Percentiles rank a stretch among this genome's conserved stretches.
phyloP scores from a whole-genome alignment of 2,329 filamentous ascomycete genomes.

The Penicillium sp. region DNA sequence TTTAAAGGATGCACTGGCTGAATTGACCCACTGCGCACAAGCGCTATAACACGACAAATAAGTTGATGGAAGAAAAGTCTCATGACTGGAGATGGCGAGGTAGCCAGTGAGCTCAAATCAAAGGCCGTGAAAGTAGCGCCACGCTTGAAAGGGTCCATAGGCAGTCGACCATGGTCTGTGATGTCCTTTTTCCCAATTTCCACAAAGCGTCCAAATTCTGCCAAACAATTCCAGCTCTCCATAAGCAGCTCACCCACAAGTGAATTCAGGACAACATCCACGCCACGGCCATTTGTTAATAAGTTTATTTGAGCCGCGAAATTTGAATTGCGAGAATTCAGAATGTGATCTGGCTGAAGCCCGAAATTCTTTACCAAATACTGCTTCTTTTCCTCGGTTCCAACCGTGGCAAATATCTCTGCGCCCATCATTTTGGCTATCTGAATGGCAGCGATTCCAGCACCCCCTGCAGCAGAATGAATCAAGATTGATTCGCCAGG shows the following conservation, averaged over 20 bases:
- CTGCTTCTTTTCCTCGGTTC: not conserved
- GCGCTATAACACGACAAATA: no score
- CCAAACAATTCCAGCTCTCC: not conserved
- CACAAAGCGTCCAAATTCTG: not conserved
- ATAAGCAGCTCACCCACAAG: not conserved
- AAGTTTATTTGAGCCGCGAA: not conserved
- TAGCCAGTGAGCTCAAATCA: not conserved
- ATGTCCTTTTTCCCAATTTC: not conserved
- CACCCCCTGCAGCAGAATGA: not conserved
- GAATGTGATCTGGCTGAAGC: not conserved
- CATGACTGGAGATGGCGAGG: no score
- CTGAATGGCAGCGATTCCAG: not conserved
- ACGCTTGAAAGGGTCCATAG: not conserved
- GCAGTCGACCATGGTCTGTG: not conserved
- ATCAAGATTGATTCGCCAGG: not conserved
- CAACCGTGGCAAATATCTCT: not conserved
- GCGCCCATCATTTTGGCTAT: not conserved
- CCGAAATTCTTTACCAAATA: not conserved
- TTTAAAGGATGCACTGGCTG: no score
- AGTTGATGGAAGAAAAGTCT: no score
- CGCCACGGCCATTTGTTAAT: not conserved
- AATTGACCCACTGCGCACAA: no score
- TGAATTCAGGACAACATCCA: not conserved
- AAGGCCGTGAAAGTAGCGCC: not conserved
- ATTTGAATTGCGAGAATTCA: not conserved